Evolutionary conservation across 768 basidiomycete species (phyloP).

Genomic region (Albatrellus ellisii): DNA sequence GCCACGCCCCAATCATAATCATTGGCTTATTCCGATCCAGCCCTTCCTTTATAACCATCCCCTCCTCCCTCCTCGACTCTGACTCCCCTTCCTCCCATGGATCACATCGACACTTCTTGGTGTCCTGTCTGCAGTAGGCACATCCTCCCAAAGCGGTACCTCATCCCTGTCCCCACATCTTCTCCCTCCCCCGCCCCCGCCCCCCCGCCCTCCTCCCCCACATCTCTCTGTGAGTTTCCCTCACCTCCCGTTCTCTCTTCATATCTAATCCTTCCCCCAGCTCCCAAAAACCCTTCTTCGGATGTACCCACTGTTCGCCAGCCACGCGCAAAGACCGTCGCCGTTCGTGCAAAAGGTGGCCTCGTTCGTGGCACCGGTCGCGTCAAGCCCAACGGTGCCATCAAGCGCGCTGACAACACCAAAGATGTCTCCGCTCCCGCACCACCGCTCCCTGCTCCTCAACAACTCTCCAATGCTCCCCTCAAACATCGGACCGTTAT

Average conservation of each 20-base stretch:
- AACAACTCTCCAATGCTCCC: constrained; percentile 20
- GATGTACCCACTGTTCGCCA: constrained; percentile 18
- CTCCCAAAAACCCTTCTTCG: constrained; percentile 17
- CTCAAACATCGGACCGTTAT: constrained; percentile 53
- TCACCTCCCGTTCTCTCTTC: constrained; percentile 1
- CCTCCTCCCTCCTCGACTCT: background rate
- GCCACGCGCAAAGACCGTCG: constrained; percentile 23
- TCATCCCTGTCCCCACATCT: constrained; percentile 29
- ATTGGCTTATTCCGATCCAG: too few relatives aligned
- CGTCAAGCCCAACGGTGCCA: constrained; percentile 42
- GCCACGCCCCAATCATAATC: too few relatives aligned
- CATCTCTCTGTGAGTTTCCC: constrained; percentile 24
- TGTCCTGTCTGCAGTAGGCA: constrained; percentile 71
- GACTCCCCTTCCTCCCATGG: constrained; percentile 5
- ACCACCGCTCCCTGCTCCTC: constrained; percentile 14
- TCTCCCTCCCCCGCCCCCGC: constrained; percentile 19
- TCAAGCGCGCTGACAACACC: constrained; percentile 26
- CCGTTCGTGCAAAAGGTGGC: constrained; percentile 28
- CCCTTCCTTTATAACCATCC: background rate
- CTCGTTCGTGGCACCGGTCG: constrained; percentile 57
- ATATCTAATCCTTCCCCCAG: constrained; percentile 13
- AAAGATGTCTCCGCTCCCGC: constrained; percentile 13
- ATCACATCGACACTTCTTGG: constrained; percentile 51
- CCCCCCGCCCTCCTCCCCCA: constrained; percentile 27
- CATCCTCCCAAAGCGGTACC: constrained; percentile 66